Percentiles rank a stretch among this genome's conserved stretches.
Conservation (phyloP, 768 basidiomycete species). For the Russula earlei region DNA sequence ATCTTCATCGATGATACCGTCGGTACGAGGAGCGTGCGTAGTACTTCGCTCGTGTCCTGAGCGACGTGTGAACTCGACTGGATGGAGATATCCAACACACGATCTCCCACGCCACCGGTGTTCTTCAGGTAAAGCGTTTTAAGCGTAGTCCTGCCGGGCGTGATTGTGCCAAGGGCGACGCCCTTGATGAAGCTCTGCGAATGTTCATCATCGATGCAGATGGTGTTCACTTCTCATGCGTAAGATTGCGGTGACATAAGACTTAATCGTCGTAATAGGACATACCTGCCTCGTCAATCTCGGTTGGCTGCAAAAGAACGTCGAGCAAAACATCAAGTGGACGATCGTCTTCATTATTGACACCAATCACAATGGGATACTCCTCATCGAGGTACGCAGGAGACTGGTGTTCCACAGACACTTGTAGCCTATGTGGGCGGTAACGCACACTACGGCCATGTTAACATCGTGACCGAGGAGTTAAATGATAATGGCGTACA, state of each 20-base stretch:
- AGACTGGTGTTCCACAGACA: slow-evolving; percentile 47
- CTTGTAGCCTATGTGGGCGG: slow-evolving; percentile 46
- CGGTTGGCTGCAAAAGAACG: slow-evolving; percentile 71
- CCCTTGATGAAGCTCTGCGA: slow-evolving; percentile 71
- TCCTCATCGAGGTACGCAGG: slow-evolving; percentile 78
- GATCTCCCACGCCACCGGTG: slow-evolving; percentile 55
- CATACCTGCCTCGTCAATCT: slow-evolving; percentile 63
- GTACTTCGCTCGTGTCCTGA: slow-evolving; percentile 43
- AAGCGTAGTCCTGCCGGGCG: slow-evolving; percentile 44
- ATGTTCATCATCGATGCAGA: slow-evolving; percentile 50
- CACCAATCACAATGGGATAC: slow-evolving; percentile 60
- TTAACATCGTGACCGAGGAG: slow-evolving; percentile 7
- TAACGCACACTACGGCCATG: slow-evolving; percentile 44
- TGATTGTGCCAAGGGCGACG: slow-evolving; percentile 52
- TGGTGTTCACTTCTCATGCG: slow-evolving; percentile 41
- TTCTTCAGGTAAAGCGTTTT: slow-evolving; percentile 59
- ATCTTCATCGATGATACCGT: slow-evolving; percentile 53
- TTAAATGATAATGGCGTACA: slow-evolving; percentile 30
- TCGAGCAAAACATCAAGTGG: slow-evolving; percentile 63
- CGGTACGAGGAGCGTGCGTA: slow-evolving; percentile 58
- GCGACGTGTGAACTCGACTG: slow-evolving; percentile 40
- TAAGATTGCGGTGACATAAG: neutral
- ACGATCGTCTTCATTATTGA: slow-evolving; percentile 64
- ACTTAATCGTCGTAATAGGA: neutral
- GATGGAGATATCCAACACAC: slow-evolving; percentile 74